Evolutionary conservation across 495 filamentous ascomycete genomes (phyloP), one percentile per base, ranked within the genome.

Genomic region (Annulohypoxylon maeteangense): DNA sequence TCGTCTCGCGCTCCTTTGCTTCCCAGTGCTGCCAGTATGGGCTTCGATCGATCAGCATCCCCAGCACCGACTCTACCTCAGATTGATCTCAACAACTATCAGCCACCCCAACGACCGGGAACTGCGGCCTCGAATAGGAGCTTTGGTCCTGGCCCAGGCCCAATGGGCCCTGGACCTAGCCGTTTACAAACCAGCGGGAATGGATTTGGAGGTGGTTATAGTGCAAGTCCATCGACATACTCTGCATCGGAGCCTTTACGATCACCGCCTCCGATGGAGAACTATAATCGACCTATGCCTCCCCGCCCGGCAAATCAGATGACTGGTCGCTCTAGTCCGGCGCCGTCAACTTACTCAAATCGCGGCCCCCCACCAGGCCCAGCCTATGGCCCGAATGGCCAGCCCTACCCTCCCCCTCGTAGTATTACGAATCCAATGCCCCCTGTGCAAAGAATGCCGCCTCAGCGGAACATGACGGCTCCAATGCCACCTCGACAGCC

Each of bases 1-100:
- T 87, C 81, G 4, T 87, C 88, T 12, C 84, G 87, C 53, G 83
- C 87, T 11, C 86, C 90, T 10, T 81, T 93, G 12, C 79, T 92
- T 47, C 76, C 77, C 20, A 80, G 82, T 48, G 88, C 90, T 12
- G 87, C 86, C 3, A 81, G 81, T 5, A 90, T 90, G 78, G 90
- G 88, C 44, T 88, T 86, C 62, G 83, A 78, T 32, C 81, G 85
- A 55, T 76, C 86, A 4, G 82, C 65, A 11, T 85, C 81, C 12
- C 81, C 83, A 0, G 77, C 74, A 0, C 83, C 83, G 16, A 78
- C 81, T 22, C 36, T 86, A 20, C 82, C 83, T 27, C 68, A 72
- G 0, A 47, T 83, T 27, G 76, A 82, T 16, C 66, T 77, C 7
- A 74, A 61, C 59, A 72, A 68, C 58, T 82, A 76, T 36, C 69